Conservation (phyloP, 169 alveolate species). For the Eimeria nieschulzi region DNA sequence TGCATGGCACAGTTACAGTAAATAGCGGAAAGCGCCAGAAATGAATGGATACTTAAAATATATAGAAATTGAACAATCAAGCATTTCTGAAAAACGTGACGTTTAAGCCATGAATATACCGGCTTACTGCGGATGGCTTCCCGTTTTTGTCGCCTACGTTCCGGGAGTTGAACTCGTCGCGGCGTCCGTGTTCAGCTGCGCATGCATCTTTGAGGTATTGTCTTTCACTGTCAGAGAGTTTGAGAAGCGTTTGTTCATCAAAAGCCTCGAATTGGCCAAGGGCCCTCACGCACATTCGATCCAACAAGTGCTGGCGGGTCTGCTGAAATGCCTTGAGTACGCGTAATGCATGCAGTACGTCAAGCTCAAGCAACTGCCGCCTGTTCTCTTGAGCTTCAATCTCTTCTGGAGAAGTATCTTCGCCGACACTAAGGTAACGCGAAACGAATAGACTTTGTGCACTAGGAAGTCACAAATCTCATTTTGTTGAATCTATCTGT, state of each 20-base stretch:
- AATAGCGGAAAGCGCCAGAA: too few relatives aligned
- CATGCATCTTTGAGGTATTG: conserved; percentile 9
- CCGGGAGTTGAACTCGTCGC: conserved; percentile 24
- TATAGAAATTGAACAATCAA: too few relatives aligned
- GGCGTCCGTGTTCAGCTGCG: conserved; percentile 22
- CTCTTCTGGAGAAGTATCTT: conserved; percentile 12
- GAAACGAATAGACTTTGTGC: too few relatives aligned
- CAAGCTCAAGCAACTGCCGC: conserved; percentile 15
- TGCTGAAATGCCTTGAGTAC: conserved; percentile 40
- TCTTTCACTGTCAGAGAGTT: conserved; percentile 34
- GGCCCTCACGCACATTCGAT: conserved; percentile 27
- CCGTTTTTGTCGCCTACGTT: conserved; percentile 49
- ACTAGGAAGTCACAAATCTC: too few relatives aligned
- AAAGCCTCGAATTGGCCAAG: conserved; percentile 63
- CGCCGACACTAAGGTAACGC: background rate
- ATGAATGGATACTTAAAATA: too few relatives aligned
- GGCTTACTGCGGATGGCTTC: conserved; percentile 50
- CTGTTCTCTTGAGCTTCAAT: conserved; percentile 18
- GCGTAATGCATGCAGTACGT: conserved; percentile 34
- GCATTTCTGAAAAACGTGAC: background rate
- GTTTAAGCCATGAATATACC: background rate
- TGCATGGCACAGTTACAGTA: background rate
- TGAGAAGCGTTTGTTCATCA: conserved; percentile 16
- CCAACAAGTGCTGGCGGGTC: conserved; percentile 20
- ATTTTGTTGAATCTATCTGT: too few relatives aligned